Evolutionary conservation across 2,329 filamentous ascomycete genomes (phyloP).

Genomic region (Cladophialophora exuberans): DNA sequence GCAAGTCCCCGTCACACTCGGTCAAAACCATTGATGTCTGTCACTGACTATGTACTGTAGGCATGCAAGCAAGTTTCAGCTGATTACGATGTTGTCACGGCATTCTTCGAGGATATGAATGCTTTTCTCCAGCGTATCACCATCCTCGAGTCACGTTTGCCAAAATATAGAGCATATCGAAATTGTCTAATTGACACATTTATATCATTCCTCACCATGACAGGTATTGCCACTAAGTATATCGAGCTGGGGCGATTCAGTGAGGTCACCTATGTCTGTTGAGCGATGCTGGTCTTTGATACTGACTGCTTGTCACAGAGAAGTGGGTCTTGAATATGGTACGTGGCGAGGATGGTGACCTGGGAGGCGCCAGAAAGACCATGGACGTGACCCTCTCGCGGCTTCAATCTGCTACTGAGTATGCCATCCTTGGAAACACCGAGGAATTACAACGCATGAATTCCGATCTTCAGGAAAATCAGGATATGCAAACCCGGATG

Average conservation of each 20-base stretch:
- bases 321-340: slow-evolving; percentile 21
- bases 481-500: slow-evolving; percentile 10
- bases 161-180: slow-evolving; percentile 13
- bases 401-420: slow-evolving; percentile 12
- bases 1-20: neutral
- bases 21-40: neutral
- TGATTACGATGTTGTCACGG: slow-evolving; percentile 20
- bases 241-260: slow-evolving; percentile 18
- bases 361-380: slow-evolving; percentile 8
- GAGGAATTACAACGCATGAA: slow-evolving; percentile 16
- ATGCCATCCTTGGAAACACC: slow-evolving; percentile 20
- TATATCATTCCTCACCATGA: slow-evolving; percentile 18
- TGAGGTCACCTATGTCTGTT: neutral
- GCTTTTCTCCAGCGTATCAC: slow-evolving; percentile 17
- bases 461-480: slow-evolving; percentile 12
- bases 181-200: slow-evolving; percentile 22
- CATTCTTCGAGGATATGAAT: slow-evolving; percentile 26
- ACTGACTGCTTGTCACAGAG: neutral
- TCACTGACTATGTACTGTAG: neutral
- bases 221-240: slow-evolving; percentile 20
- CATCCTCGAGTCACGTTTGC: slow-evolving; percentile 16
- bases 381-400: slow-evolving; percentile 15
- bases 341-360: slow-evolving; percentile 9
- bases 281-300: neutral
- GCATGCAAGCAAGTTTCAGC: slow-evolving; percentile 18